A percentile compares a stretch with the other conserved stretches of the same genome.
These are phyloP conservation scores for Drechslerella coelobrocha DNA, from an alignment of 2,329 filamentous ascomycete species.

Conservation along the genomic window DNA sequence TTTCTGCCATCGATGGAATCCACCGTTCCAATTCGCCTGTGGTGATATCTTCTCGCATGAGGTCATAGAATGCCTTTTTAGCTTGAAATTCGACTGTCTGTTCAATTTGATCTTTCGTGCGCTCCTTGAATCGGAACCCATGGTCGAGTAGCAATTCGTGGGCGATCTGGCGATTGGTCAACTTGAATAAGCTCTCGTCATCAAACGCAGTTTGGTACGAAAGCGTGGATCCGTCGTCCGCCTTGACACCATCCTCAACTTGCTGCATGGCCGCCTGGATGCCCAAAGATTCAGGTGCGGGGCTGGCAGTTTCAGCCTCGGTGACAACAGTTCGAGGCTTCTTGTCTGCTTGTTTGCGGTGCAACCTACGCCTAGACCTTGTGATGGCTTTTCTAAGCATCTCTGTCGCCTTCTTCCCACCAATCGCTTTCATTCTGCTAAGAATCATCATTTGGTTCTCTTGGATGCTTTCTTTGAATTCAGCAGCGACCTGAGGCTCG, in stretches of 20 bases:
- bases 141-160: constrained; percentile 82
- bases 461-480: constrained; percentile 80
- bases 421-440: constrained; percentile 78
- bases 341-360: constrained; percentile 70
- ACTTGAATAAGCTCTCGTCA: constrained; percentile 34
- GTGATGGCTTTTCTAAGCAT: constrained; percentile 77
- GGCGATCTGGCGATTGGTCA: constrained; percentile 71
- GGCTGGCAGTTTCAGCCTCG: constrained; percentile 58
- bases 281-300: constrained; percentile 58
- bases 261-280: constrained; percentile 60
- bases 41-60: constrained; percentile 69
- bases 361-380: constrained; percentile 68
- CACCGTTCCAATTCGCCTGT: constrained; percentile 60
- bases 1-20: constrained; percentile 54
- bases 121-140: constrained; percentile 72
- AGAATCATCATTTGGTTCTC: constrained; percentile 81
- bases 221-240: constrained; percentile 47
- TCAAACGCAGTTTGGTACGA: constrained; percentile 46
- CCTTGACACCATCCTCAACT: constrained; percentile 55
- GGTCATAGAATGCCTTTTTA: constrained; percentile 65
- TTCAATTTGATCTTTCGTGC: constrained; percentile 65
- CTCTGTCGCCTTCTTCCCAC: constrained; percentile 74
- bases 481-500: constrained; percentile 73
- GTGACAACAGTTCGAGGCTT: constrained; percentile 70
- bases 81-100: constrained; percentile 66